Evolutionary conservation across 2,329 filamentous ascomycete species (phyloP), one percentile per base, ranked within the genome.

Genomic region (Pseudocercospora fuligena): DNA sequence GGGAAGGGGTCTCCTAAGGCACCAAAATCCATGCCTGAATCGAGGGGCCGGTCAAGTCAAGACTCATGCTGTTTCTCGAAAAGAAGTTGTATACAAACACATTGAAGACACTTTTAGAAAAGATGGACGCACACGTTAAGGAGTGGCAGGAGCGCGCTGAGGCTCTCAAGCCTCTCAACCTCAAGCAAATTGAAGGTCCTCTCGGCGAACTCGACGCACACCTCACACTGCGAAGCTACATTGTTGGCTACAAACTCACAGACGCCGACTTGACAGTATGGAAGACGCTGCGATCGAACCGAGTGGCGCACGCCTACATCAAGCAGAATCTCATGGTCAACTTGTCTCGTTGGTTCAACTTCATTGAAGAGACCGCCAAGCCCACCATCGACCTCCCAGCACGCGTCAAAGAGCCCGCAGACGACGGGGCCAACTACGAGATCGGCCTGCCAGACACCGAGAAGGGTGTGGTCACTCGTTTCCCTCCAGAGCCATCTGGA

Each of bases 401-500:
- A 29, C 75, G 75, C 57, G 63, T 74, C 40, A 88, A 90, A 71
- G 84, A 85, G 43, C 87, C 88, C 23, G 87, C 86, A 70, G 92
- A 92, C 78, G 90, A 91, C 61, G 92, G 92, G 70, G 93, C 88
- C 66, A 97, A 89, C 84, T 98, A 95, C 81, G 93, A 96, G 77
- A 92, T 97, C 78, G 91, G 90, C 2, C 86, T 97, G 43, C 89
- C 91, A 74, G 92, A 96, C 78, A 90, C 91, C 8, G 92, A 94
- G 43, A 90, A 94, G 78, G 93, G 93, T 2, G 93, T 98, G 65
- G 92, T 97, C 21, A 97, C 93, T 23, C 87, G 94, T 74, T 98
- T 98, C 82, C 89, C 94, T 16, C 94, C 94, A 3, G 94, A 97
- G 88, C 94, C 94, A 70, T 97, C 93, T 84, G 93, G 93, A 68